Conservation (phyloP, 495 filamentous ascomycete species). For the Aspergillus taichungensis region DNA sequence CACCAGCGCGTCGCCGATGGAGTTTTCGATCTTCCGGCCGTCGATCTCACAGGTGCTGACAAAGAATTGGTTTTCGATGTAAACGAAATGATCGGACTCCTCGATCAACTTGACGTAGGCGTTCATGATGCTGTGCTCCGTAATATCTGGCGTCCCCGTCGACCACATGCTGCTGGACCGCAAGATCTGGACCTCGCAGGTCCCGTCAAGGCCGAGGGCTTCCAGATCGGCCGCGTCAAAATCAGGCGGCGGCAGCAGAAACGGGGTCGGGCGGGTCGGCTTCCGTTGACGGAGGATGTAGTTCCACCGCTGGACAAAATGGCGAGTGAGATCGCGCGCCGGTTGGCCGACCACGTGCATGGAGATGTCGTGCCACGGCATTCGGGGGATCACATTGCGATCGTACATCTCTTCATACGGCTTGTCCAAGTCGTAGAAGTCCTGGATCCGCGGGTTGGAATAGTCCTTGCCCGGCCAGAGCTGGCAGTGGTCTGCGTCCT, state of each 20-base stretch:
- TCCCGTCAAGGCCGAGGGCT: conserved; percentile 77
- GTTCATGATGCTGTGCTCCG: conserved; percentile 90
- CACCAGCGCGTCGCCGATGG: conserved; percentile 91
- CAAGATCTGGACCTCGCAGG: conserved; percentile 92
- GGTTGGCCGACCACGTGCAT: conserved; percentile 99
- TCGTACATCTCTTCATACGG: conserved; percentile 99
- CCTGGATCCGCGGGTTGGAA: conserved; percentile 88
- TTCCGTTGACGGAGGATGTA: conserved; percentile 91
- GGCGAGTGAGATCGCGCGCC: conserved; percentile 84
- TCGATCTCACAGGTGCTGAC: conserved; percentile 88
- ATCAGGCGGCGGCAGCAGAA: conserved; percentile 88
- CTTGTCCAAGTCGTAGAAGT: conserved; percentile 89
- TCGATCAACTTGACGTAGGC: conserved; percentile 94
- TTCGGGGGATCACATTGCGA: conserved; percentile 72
- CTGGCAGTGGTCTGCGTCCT: conserved; percentile 91
- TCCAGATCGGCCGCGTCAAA: conserved; percentile 79
- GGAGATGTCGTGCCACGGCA: conserved; percentile 98
- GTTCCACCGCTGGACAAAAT: conserved; percentile 99
- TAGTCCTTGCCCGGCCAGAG: conserved; percentile 98
- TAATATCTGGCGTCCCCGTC: conserved; percentile 70
- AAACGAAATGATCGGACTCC: conserved; percentile 92
- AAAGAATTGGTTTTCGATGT: conserved; percentile 99
- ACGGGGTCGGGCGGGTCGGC: conserved; percentile 87
- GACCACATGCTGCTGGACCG: conserved; percentile 89
- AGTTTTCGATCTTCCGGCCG: conserved; percentile 79